Evolutionary conservation across 2,329 filamentous ascomycete species (phyloP).

Genomic region (Coleophoma crateriformis): DNA sequence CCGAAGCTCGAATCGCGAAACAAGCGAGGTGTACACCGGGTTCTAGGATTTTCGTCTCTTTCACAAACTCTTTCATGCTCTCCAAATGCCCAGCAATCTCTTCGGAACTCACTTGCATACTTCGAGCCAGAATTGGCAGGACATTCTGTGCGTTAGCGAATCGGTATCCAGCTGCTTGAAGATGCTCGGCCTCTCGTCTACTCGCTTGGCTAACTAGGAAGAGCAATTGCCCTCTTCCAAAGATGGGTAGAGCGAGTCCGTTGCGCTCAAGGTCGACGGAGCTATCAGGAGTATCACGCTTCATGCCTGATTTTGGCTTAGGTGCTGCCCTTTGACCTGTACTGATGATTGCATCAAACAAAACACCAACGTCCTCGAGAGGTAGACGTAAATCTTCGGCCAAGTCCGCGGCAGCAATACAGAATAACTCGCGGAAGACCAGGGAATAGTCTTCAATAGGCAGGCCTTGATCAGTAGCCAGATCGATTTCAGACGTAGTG

Average conservation of each 20-base stretch:
- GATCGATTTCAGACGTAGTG: slow-evolving; percentile 35
- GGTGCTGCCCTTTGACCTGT: slow-evolving; percentile 43
- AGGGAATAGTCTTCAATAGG: slow-evolving; percentile 65
- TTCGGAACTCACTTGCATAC: slow-evolving; percentile 65
- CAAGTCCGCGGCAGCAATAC: slow-evolving; percentile 69
- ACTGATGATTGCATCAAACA: slow-evolving; percentile 71
- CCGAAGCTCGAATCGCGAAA: slow-evolving; percentile 47
- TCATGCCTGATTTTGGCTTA: slow-evolving; percentile 3
- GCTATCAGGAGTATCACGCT: slow-evolving; percentile 5
- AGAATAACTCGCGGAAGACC: slow-evolving; percentile 79
- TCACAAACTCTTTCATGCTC: slow-evolving; percentile 57
- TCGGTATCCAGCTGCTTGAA: slow-evolving; percentile 70
- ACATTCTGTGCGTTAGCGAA: slow-evolving; percentile 70
- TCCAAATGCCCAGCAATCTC: slow-evolving; percentile 57
- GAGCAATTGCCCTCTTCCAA: slow-evolving; percentile 72
- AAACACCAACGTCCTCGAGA: slow-evolving; percentile 57
- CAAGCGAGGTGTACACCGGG: slow-evolving; percentile 52
- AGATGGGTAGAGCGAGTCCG: slow-evolving; percentile 28
- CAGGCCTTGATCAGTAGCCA: slow-evolving; percentile 47
- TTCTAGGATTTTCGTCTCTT: slow-evolving; percentile 38
- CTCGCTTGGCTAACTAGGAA: slow-evolving; percentile 67
- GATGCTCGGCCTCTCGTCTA: slow-evolving; percentile 51
- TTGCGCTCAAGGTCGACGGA: slow-evolving; percentile 33
- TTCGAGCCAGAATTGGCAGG: slow-evolving; percentile 59
- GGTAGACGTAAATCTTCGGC: slow-evolving; percentile 60